phyloP scores from a whole-genome alignment of 176 grass and related monocot genomes.

The Aegilops tauschii region DNA sequence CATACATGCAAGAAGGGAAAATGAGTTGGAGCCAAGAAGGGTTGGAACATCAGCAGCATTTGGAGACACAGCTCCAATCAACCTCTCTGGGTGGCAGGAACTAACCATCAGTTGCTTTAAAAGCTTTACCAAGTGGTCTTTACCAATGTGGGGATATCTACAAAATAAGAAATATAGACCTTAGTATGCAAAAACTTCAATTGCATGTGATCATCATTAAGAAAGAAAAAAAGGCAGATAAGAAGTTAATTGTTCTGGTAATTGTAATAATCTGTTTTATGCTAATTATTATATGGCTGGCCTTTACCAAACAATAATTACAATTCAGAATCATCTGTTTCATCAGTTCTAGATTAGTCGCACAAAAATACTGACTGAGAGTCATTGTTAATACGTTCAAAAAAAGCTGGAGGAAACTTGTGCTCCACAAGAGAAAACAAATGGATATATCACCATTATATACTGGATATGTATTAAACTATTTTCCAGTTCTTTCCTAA shows the following conservation, averaged over 20 bases:
- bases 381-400: not conserved
- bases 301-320: not conserved
- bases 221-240: slow-evolving; percentile 11
- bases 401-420: not conserved
- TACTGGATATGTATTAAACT: not conserved
- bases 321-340: slow-evolving; percentile 11
- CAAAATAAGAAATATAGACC: slow-evolving; percentile 27
- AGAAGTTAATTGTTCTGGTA: not conserved
- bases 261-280: slow-evolving; percentile 8
- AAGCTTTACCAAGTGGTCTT: slow-evolving; percentile 93
- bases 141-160: slow-evolving; percentile 89
- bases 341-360: slow-evolving; percentile 18
- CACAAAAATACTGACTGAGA: slow-evolving; percentile 8
- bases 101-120: slow-evolving; percentile 87
- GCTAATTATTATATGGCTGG: slow-evolving; percentile 1
- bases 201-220: slow-evolving; percentile 11
- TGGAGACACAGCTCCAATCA: slow-evolving; percentile 48
- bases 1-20: slow-evolving; percentile 92
- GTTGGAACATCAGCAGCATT: slow-evolving; percentile 90
- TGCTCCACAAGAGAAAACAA: not conserved
- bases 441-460: slow-evolving; percentile 15
- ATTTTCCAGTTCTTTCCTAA: not conserved
- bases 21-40: slow-evolving; percentile 77
- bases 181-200: slow-evolving; percentile 7
- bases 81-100: slow-evolving; percentile 57